A percentile compares a stretch with the other conserved stretches of the same genome.
Evolutionary conservation across 345 rosid species (phyloP).

Genomic region (Theobroma cacao): DNA sequence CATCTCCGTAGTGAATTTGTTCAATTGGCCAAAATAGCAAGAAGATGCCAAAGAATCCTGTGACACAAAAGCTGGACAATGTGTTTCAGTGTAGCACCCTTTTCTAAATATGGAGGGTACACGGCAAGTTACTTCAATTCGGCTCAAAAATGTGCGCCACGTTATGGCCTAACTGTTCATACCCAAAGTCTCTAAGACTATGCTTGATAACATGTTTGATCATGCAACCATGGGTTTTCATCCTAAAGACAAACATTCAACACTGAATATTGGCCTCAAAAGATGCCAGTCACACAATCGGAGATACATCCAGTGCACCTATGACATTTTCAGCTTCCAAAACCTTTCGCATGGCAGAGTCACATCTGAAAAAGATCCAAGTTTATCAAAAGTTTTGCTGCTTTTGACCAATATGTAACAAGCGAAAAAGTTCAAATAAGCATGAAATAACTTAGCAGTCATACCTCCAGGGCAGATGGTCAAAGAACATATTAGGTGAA

Average conservation of each 20-base stretch:
- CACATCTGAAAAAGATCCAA: constrained; percentile 47
- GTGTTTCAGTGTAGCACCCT: background rate
- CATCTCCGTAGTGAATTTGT: background rate
- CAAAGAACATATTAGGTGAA: constrained; percentile 86
- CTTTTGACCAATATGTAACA: background rate
- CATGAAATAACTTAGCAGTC: background rate
- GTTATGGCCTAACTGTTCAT: background rate
- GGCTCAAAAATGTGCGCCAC: background rate
- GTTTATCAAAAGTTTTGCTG: background rate
- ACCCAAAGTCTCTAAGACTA: background rate
- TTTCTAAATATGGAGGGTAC: background rate
- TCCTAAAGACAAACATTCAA: too few relatives aligned
- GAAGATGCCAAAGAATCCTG: background rate
- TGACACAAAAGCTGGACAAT: background rate
- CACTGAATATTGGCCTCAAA: background rate
- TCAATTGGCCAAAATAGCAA: background rate
- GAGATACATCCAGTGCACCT: constrained; percentile 22
- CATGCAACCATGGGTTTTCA: too few relatives aligned
- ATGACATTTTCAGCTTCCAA: constrained; percentile 45
- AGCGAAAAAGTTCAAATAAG: background rate
- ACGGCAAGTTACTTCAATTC: background rate
- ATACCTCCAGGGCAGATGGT: constrained; percentile 97
- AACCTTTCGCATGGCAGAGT: constrained; percentile 57
- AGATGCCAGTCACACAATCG: constrained; percentile 31
- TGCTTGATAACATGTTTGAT: too few relatives aligned